Evolutionary conservation across 2,329 filamentous ascomycete species (phyloP).

Genomic region (Monosporascus sp.): DNA sequence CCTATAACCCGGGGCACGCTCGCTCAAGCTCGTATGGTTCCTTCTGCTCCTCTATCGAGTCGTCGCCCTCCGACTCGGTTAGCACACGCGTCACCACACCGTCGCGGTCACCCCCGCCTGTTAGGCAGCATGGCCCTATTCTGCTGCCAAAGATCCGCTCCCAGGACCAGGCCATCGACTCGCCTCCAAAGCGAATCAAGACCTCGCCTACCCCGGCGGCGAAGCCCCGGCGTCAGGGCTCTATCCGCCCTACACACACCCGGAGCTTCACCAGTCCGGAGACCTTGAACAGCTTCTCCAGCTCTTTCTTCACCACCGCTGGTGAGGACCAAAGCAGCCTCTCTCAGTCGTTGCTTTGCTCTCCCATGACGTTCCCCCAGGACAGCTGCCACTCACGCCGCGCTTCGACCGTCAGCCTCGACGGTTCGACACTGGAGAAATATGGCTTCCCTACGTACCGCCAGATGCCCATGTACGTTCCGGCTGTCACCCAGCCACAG

Average conservation of each 20-base stretch:
- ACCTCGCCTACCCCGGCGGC: conserved; percentile 41
- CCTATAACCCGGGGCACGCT: conserved; percentile 50
- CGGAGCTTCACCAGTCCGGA: conserved; percentile 60
- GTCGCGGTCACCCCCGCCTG: conserved; percentile 58
- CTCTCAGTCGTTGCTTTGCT: conserved; percentile 55
- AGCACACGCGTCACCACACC: conserved; percentile 66
- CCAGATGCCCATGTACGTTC: conserved; percentile 57
- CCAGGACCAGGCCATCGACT: conserved; percentile 72
- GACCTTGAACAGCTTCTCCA: conserved; percentile 38
- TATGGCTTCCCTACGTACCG: conserved; percentile 84
- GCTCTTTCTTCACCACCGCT: conserved; percentile 33
- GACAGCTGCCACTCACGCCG: conserved; percentile 48
- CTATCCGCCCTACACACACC: conserved; percentile 42
- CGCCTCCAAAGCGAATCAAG: conserved; percentile 51
- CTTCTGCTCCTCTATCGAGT: conserved; percentile 59
- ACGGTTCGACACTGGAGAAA: conserved; percentile 59
- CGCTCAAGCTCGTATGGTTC: conserved; percentile 63
- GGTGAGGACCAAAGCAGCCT: conserved; percentile 28
- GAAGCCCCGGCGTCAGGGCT: conserved; percentile 23
- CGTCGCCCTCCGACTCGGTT: conserved; percentile 59
- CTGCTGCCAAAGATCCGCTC: conserved; percentile 80
- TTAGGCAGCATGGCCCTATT: conserved; percentile 72
- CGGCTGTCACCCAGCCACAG: conserved; percentile 26
- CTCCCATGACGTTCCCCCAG: conserved; percentile 54
- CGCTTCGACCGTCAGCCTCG: conserved; percentile 62